phyloP scores from a whole-genome alignment of 768 basidiomycete genomes.

The Rhodotorula diobovata region DNA sequence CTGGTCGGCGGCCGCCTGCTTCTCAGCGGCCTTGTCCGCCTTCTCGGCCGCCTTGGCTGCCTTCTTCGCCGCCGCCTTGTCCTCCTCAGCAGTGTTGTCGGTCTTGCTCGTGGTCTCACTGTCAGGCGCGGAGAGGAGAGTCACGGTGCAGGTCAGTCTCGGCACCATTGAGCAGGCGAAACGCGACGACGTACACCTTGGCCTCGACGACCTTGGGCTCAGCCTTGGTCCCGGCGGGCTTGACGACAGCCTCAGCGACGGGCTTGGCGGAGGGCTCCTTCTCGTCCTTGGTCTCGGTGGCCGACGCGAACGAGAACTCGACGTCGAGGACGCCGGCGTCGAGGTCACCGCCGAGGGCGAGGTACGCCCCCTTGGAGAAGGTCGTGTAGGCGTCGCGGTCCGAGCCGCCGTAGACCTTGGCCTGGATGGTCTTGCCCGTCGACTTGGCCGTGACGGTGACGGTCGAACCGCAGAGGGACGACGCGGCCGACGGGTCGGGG shows the following conservation, averaged over 20 bases:
- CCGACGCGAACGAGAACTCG: constrained; percentile 19
- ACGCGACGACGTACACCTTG: background rate
- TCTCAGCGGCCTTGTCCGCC: background rate
- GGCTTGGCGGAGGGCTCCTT: background rate
- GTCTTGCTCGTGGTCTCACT: no score
- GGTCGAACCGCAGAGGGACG: constrained; percentile 18
- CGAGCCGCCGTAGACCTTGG: constrained; percentile 13
- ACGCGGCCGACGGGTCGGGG: constrained; percentile 7
- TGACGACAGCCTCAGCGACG: no score
- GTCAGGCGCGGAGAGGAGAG: no score
- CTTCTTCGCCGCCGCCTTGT: background rate
- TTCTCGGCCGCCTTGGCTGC: background rate
- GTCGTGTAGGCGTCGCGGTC: constrained; percentile 21
- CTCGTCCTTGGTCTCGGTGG: background rate
- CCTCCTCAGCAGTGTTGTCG: background rate
- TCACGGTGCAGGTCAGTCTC: no score
- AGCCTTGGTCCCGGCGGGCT: no score
- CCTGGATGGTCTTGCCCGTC: constrained; percentile 20
- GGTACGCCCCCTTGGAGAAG: constrained; percentile 8
- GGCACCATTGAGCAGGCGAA: no score
- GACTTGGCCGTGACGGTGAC: constrained; percentile 14
- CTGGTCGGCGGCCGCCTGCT: background rate
- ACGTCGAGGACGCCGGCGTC: constrained; percentile 19
- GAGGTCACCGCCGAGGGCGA: constrained; percentile 22
- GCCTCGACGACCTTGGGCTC: background rate